Percentiles rank a stretch among this genome's conserved stretches.
phyloP scores from a whole-genome alignment of 768 basidiomycete genomes.

The Hygrocybe coccinea region DNA sequence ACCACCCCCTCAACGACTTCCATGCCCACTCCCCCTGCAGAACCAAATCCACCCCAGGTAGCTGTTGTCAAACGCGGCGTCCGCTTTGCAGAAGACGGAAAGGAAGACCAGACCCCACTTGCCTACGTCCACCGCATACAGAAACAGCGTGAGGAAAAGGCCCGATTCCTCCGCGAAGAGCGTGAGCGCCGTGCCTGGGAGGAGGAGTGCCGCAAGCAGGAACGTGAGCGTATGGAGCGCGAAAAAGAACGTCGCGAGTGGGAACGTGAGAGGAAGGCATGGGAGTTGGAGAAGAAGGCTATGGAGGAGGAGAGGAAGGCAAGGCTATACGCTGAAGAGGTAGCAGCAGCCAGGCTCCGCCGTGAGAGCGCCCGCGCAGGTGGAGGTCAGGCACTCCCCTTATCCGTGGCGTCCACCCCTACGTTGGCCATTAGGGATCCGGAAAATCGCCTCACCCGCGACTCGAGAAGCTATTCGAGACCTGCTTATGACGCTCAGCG shows the following conservation, averaged over 20 bases:
- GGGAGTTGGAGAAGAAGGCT: constrained; percentile 49
- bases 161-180: constrained; percentile 57
- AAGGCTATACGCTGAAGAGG: constrained; percentile 50
- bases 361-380: constrained; percentile 56
- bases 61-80: constrained; percentile 50
- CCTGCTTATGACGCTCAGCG: constrained; percentile 36
- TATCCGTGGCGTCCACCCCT: constrained; percentile 30
- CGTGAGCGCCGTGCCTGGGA: constrained; percentile 49
- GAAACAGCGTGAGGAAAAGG: constrained; percentile 71
- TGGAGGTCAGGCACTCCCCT: constrained; percentile 4
- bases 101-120: constrained; percentile 65
- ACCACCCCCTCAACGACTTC: constrained; percentile 11
- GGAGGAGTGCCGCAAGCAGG: constrained; percentile 38
- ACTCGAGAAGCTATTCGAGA: constrained; percentile 38
- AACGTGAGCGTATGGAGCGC: constrained; percentile 42
- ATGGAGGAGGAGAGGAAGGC: constrained; percentile 45
- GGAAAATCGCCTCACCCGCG: constrained; percentile 40
- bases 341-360: constrained; percentile 55
- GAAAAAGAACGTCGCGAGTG: constrained; percentile 41
- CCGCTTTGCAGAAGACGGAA: constrained; percentile 60
- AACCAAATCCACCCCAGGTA: constrained; percentile 11
- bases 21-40: constrained; percentile 3
- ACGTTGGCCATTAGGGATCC: constrained; percentile 32
- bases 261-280: constrained; percentile 43
- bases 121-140: constrained; percentile 66